phyloP scores from a whole-genome alignment of 208 protist species.

The Leishmania gerbilli region DNA sequence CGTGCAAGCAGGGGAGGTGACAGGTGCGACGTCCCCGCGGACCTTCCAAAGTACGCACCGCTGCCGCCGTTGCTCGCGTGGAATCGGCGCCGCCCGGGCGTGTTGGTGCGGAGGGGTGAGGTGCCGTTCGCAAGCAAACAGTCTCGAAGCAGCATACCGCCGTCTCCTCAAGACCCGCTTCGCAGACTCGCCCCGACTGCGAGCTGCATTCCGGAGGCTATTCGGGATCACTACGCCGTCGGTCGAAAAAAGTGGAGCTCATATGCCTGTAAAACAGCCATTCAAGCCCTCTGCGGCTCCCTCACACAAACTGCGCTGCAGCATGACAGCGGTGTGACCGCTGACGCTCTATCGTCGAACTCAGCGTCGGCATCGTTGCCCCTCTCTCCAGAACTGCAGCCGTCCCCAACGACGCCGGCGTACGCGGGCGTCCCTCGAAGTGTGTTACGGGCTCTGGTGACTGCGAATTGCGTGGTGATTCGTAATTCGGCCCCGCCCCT shows the following conservation, averaged over 20 bases:
- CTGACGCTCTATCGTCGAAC: neutral
- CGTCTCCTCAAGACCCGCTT: conserved; percentile 6
- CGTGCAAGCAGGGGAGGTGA: neutral
- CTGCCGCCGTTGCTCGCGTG: conserved; percentile 41
- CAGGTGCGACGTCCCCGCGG: conserved; percentile 13
- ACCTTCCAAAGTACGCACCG: conserved; percentile 37
- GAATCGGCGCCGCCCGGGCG: conserved; percentile 2
- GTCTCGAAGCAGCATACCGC: neutral
- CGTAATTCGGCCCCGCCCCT: no score
- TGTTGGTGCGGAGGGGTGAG: neutral
- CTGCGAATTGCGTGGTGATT: conserved; percentile 7
- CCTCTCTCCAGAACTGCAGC: neutral
- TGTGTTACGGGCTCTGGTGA: neutral
- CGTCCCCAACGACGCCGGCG: neutral
- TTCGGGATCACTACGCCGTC: neutral
- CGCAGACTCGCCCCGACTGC: conserved; percentile 4
- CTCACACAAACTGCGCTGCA: neutral
- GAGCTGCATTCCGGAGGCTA: conserved; percentile 1
- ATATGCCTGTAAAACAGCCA: neutral
- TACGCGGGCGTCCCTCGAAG: neutral
- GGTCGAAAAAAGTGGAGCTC: neutral
- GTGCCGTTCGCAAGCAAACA: neutral
- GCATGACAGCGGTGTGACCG: neutral
- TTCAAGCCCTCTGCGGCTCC: neutral
- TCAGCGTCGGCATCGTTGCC: neutral